Percentiles rank a stretch among this genome's conserved stretches.
These are phyloP conservation scores for Tulasnella sp. DNA, from an alignment of 768 basidiomycete genomes.

Conservation along the genomic window DNA sequence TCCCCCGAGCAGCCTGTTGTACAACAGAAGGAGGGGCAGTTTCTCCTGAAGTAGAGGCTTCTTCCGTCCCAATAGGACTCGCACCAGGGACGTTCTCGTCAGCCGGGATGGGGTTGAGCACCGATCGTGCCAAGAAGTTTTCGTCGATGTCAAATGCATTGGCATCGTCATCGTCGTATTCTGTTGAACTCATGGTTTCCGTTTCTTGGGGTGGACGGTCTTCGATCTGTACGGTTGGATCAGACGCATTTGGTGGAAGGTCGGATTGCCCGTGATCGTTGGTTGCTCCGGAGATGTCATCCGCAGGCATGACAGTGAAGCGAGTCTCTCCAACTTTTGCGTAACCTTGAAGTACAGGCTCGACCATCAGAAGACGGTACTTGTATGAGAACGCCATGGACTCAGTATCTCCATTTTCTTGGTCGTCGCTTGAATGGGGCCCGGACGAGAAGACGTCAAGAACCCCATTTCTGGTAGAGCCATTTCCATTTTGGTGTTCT, in stretches of 20 bases:
- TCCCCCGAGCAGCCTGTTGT: no score
- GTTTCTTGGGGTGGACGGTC: no score
- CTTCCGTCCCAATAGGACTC: neutral
- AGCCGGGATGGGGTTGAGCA: neutral
- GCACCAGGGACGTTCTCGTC: conserved; percentile 13
- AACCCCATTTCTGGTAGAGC: neutral
- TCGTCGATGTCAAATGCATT: conserved; percentile 60
- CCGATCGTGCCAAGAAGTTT: conserved; percentile 45
- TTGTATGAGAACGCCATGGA: neutral
- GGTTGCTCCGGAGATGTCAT: neutral
- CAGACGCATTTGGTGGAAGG: no score
- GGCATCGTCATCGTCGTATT: conserved; percentile 20
- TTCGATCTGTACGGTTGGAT: no score
- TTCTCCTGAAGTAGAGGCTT: no score
- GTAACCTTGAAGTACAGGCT: conserved; percentile 65
- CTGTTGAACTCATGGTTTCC: neutral
- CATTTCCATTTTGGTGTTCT: neutral
- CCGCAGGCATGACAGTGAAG: conserved; percentile 36
- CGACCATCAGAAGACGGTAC: conserved; percentile 42
- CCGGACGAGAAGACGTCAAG: neutral
- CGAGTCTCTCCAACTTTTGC: conserved; percentile 36
- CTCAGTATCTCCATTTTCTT: neutral
- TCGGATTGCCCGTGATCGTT: no score
- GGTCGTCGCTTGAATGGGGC: neutral
- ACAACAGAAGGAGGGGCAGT: no score